A percentile compares a stretch with the other conserved stretches of the same genome.
Conservation (phyloP, 1,284 basidiomycete genomes). For the Ganoderma meredithae region DNA sequence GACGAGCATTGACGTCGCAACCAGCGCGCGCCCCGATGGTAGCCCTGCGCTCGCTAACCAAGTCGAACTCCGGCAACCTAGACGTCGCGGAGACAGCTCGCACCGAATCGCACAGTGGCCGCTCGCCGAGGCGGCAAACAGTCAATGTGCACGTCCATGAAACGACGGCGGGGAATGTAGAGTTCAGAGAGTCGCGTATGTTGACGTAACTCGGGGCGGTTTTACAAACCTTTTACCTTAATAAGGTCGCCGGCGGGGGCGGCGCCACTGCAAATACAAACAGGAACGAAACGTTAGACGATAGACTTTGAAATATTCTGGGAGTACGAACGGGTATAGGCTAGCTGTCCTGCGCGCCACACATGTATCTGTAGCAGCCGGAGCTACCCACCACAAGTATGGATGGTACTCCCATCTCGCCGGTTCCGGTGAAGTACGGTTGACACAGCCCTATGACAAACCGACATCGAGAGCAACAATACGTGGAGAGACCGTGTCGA, state of each 20-base stretch:
- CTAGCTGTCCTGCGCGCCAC: background rate
- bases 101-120: background rate
- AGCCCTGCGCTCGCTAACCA: background rate
- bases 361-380: background rate
- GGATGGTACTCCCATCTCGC: background rate
- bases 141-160: background rate
- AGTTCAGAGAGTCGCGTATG: background rate
- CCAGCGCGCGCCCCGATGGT: background rate
- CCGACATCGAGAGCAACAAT: background rate
- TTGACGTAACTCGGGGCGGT: background rate
- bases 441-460: background rate
- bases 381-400: background rate
- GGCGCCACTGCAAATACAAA: background rate
- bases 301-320: background rate
- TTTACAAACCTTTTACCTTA: background rate
- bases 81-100: background rate
- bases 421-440: background rate
- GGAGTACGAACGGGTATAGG: background rate
- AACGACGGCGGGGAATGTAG: background rate
- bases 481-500: background rate
- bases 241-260: background rate
- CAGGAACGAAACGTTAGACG: background rate
- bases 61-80: background rate
- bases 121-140: constrained; percentile 1
- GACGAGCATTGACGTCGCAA: too few species aligned